Conservation (phyloP, 768 basidiomycete species). For the Cantharellus anzutake region DNA sequence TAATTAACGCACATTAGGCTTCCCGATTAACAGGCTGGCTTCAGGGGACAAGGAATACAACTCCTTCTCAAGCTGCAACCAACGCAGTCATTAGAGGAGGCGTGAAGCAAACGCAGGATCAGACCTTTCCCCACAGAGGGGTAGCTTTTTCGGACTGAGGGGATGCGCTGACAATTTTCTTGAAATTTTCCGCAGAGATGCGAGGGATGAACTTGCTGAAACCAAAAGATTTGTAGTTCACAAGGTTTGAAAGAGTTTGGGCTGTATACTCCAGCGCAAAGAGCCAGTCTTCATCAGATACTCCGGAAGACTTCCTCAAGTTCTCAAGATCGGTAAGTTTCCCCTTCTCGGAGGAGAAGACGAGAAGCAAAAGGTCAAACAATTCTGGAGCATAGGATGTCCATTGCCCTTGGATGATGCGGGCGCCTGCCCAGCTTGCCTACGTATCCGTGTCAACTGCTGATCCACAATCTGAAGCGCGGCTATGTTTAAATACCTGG, state of each 20-base stretch:
- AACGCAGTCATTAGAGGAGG: neutral
- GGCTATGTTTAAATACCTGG: slow-evolving; percentile 9
- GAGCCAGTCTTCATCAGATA: slow-evolving; percentile 45
- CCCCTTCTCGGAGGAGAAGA: slow-evolving; percentile 4
- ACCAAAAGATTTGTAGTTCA: slow-evolving; percentile 68
- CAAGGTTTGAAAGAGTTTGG: slow-evolving; percentile 26
- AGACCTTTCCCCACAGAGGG: slow-evolving; percentile 43
- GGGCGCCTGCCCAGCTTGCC: slow-evolving; percentile 70
- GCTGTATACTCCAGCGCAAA: slow-evolving; percentile 49
- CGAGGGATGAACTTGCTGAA: slow-evolving; percentile 77
- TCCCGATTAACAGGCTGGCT: slow-evolving; percentile 54
- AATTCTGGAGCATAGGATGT: slow-evolving; percentile 36
- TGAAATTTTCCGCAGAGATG: slow-evolving; percentile 38
- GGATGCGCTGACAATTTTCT: slow-evolving; percentile 40
- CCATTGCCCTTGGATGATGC: slow-evolving; percentile 75
- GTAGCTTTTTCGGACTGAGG: slow-evolving; percentile 34
- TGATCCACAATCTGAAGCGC: neutral
- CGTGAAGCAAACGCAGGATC: neutral
- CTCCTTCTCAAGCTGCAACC: slow-evolving; percentile 42
- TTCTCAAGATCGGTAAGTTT: slow-evolving; percentile 25
- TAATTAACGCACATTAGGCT: slow-evolving; percentile 23
- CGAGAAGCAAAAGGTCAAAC: slow-evolving; percentile 12
- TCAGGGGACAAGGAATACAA: slow-evolving; percentile 55
- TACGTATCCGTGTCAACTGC: slow-evolving; percentile 9
- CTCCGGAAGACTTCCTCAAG: slow-evolving; percentile 33